Evolutionary conservation across 495 filamentous ascomycete species (phyloP).

Genomic region (Ramalina intermedia): DNA sequence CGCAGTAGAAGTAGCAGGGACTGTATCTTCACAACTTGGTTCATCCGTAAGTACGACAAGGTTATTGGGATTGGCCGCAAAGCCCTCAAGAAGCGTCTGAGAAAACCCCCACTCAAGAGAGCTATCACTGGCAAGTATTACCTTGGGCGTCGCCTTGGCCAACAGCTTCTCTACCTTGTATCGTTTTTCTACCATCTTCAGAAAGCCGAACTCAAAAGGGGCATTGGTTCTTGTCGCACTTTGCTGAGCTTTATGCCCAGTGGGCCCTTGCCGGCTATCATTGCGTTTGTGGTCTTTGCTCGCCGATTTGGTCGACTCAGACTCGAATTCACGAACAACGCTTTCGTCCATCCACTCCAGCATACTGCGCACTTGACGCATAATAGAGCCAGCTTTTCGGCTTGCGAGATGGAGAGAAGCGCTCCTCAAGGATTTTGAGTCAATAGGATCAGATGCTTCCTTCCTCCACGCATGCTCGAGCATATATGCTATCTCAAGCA

Average conservation of each 20-base stretch:
- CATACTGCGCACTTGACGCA: constrained; percentile 86
- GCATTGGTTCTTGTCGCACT: constrained; percentile 34
- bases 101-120: constrained; percentile 94
- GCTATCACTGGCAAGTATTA: constrained; percentile 82
- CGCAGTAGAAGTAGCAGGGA: constrained; percentile 26
- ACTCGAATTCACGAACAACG: constrained; percentile 83
- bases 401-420: constrained; percentile 72
- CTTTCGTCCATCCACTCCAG: constrained; percentile 98
- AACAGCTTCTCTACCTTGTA: constrained; percentile 56
- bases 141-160: constrained; percentile 38
- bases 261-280: constrained; percentile 21
- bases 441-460: constrained; percentile 33
- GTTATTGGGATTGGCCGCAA: constrained; percentile 65
- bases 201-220: constrained; percentile 81
- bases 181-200: constrained; percentile 64
- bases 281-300: constrained; percentile 29
- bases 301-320: constrained; percentile 35
- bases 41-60: constrained; percentile 71
- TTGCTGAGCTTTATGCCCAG: constrained; percentile 26
- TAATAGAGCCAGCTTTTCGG: constrained; percentile 62
- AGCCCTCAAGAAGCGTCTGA: constrained; percentile 57
- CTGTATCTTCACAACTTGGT: background rate
- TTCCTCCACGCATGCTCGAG: constrained; percentile 84
- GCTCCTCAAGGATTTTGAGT: constrained; percentile 42
- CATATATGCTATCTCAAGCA: constrained; percentile 84